Conservation (phyloP, 2,329 filamentous ascomycete genomes). For the Cryphonectria carpinicola region DNA sequence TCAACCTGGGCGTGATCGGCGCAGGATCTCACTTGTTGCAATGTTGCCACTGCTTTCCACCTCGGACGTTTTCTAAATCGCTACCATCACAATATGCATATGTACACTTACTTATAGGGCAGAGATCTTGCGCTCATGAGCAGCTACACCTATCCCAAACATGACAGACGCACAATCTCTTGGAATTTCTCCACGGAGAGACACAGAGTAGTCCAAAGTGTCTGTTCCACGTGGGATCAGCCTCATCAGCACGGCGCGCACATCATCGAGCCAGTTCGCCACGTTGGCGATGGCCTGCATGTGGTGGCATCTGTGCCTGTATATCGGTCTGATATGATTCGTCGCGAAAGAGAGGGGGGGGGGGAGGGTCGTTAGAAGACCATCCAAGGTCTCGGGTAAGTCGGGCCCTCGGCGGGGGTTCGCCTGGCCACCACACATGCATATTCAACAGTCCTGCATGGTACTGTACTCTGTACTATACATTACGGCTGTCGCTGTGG, state of each 20-base stretch:
- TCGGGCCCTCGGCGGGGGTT: too few relatives aligned
- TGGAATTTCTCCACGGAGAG: neutral
- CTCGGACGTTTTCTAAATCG: neutral
- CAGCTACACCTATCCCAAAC: too few relatives aligned
- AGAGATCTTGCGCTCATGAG: too few relatives aligned
- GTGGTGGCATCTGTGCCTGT: neutral
- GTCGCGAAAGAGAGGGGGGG: neutral
- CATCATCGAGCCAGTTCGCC: neutral
- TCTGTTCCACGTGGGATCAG: neutral
- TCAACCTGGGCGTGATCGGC: neutral
- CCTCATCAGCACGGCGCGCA: conserved; percentile 3
- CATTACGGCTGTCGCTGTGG: neutral
- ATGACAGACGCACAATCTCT: neutral
- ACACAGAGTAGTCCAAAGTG: neutral
- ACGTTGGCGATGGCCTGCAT: neutral
- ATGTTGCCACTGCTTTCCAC: neutral
- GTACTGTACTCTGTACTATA: too few relatives aligned
- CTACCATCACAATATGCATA: neutral
- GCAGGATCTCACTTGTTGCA: neutral
- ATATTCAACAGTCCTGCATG: neutral
- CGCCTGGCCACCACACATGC: neutral
- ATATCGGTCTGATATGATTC: neutral
- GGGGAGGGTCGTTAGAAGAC: too few relatives aligned
- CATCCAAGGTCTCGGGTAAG: too few relatives aligned
- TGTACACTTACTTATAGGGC: too few relatives aligned